These are phyloP conservation scores for Xylaria sp. DNA, from an alignment of 2,329 filamentous ascomycete genomes.

Conservation along the genomic window DNA sequence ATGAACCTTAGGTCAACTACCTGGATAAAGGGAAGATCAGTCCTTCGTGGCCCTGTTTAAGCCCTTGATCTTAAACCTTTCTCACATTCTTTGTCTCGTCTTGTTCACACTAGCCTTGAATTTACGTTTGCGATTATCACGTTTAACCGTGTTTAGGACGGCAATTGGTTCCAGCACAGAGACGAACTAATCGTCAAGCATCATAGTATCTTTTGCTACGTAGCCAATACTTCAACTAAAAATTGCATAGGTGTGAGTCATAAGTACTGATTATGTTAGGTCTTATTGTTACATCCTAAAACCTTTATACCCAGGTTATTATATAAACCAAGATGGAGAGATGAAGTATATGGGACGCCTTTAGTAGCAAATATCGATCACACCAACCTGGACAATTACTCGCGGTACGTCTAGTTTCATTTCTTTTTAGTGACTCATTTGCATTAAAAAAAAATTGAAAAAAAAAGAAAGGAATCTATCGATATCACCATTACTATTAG, in stretches of 20 bases:
- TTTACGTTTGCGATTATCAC: background rate
- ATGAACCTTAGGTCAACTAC: too few relatives aligned
- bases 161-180: background rate
- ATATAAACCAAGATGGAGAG: background rate
- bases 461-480: too few relatives aligned
- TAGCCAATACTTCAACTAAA: background rate
- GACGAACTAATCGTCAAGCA: background rate
- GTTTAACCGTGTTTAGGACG: too few relatives aligned
- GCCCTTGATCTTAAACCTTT: too few relatives aligned
- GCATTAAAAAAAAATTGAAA: background rate
- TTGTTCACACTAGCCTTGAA: background rate
- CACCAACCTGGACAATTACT: background rate
- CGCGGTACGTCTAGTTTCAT: background rate
- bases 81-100: too few relatives aligned
- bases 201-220: background rate
- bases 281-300: background rate
- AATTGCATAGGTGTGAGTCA: background rate
- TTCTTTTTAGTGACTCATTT: background rate
- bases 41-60: too few relatives aligned
- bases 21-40: too few relatives aligned
- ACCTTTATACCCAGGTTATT: background rate
- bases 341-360: background rate
- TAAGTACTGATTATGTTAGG: background rate
- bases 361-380: background rate
- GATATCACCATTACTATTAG: background rate